Percentiles rank a stretch among this genome's conserved stretches.
These are phyloP conservation scores for Beauveria pseudobassiana DNA, from an alignment of 2,329 filamentous ascomycete species.

Conservation along the genomic window DNA sequence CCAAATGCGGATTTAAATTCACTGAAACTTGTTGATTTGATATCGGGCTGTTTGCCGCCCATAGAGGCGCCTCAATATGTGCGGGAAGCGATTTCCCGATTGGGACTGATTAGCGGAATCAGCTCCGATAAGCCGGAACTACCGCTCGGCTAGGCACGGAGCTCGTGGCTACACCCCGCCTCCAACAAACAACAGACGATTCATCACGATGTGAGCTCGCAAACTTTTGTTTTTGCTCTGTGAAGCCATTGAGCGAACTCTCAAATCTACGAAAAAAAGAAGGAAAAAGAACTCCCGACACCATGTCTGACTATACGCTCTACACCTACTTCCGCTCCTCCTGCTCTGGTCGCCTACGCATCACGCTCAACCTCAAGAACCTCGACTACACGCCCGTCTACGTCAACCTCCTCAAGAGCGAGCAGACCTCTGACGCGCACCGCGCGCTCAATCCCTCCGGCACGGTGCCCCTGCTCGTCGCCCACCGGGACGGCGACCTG, in stretches of 20 bases:
- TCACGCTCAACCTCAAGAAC: conserved; percentile 48
- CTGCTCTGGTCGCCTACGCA: conserved; percentile 54
- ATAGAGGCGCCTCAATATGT: too few species aligned
- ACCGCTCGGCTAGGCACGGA: not conserved
- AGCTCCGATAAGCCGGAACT: conserved; percentile 1
- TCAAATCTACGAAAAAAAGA: not conserved
- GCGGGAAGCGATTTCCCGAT: not conserved
- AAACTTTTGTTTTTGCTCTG: not conserved
- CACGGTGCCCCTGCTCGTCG: conserved; percentile 46
- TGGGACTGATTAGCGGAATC: not conserved
- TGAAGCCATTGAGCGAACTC: not conserved
- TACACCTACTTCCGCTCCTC: conserved; percentile 57
- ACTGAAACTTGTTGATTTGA: not conserved
- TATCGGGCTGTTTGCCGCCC: not conserved
- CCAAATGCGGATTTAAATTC: not conserved
- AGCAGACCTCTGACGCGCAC: conserved; percentile 41
- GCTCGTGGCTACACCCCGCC: not conserved
- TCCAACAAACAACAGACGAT: not conserved
- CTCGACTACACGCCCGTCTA: conserved; percentile 39
- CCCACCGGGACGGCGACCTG: conserved; percentile 25
- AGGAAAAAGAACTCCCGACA: not conserved
- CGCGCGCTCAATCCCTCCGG: conserved; percentile 43
- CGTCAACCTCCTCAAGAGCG: conserved; percentile 47
- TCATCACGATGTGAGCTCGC: not conserved
- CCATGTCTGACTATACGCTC: conserved; percentile 32